Evolutionary conservation across 1,284 basidiomycete genomes (phyloP), one percentile per base, ranked within the genome.

Genomic region (Ceratobasidium sp.): DNA sequence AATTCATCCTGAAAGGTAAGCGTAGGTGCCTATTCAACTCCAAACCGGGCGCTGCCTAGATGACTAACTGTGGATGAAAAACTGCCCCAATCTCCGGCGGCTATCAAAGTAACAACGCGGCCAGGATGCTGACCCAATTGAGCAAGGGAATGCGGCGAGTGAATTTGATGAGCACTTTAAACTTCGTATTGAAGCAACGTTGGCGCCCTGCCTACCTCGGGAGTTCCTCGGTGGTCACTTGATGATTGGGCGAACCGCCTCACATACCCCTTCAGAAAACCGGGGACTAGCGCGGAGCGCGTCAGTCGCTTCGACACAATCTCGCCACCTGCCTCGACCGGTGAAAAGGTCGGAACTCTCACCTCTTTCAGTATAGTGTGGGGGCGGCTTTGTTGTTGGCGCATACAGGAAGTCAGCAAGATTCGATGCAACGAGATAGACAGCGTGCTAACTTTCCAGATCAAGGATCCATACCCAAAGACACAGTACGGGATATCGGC

Each of bases 61-160:
- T 44, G 7, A 78, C 86, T 74, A 75, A 90, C 90, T 23, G 85
- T 85, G 23, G 78, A 82, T 16, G 90, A 90, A 77, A 92, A 88
- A 9, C 81, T 79, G 62, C 88, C 87, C 93, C 93, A 96, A 71
- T 94, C 91, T 78, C 89, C 86, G 73, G 91, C 89, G 77, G 91
- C 89, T n/a, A 95, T 84, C 3, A 96, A 82, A 1, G 94, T 96
- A 4, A 94, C 94, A 1, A 94, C 94, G n/a, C 93, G 83, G 3
- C 93, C 93, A 5, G 92, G 92, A 72, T 82, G 86, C 89, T 92
- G 77, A 6, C 28, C 36, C 44, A 66, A 16, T 44, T 38, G 61
- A 53, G 36, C 23, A 72, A 21, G 18, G 72, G 58, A 66, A 44
- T 21, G 25, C 28, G 25, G 36, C 46, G 36, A 12, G n/a, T 14